A percentile compares a stretch with the other conserved stretches of the same genome.
phyloP scores from a whole-genome alignment of 352 stramenopile genomes.

The Elongisporangium undulatum region DNA sequence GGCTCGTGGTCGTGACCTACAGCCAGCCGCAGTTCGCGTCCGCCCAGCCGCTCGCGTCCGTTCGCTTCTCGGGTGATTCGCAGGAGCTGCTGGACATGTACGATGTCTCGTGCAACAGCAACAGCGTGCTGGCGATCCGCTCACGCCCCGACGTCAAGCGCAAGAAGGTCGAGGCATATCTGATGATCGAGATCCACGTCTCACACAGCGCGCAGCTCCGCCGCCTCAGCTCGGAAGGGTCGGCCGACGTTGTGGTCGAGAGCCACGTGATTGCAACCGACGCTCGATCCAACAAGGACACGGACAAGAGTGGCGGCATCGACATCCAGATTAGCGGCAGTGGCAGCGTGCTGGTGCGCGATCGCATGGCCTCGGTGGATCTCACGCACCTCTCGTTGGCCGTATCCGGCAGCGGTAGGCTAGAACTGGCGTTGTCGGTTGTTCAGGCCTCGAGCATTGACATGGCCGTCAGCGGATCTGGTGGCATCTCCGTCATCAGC shows the following conservation, averaged over 20 bases:
- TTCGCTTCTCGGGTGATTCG: conserved; percentile 7
- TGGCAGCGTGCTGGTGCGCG: conserved; percentile 6
- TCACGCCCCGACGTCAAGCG: not conserved
- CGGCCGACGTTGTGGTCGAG: conserved; percentile 5
- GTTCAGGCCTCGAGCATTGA: conserved; percentile 1
- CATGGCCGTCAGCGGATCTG: conserved; percentile 1
- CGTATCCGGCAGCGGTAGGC: conserved; percentile 5
- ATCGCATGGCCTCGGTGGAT: not conserved
- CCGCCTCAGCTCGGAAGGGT: not conserved
- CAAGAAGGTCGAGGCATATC: conserved; percentile 1
- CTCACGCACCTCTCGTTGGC: conserved; percentile 1
- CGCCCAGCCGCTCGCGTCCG: not conserved
- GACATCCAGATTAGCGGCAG: conserved; percentile 2
- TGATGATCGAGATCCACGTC: conserved; percentile 5
- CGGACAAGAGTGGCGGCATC: not conserved
- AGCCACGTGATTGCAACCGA: conserved; percentile 3
- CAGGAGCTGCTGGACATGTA: conserved; percentile 7
- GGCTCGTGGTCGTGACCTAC: not conserved
- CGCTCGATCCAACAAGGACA: not conserved
- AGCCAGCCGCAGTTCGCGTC: not conserved
- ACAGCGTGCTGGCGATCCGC: conserved; percentile 5
- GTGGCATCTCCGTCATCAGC: not conserved
- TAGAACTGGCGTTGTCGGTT: conserved; percentile 2
- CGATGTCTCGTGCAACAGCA: conserved; percentile 2
- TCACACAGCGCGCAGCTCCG: conserved; percentile 1